phyloP scores from a whole-genome alignment of 148 eudicot genomes.

The Dysphania ambrosioides region DNA sequence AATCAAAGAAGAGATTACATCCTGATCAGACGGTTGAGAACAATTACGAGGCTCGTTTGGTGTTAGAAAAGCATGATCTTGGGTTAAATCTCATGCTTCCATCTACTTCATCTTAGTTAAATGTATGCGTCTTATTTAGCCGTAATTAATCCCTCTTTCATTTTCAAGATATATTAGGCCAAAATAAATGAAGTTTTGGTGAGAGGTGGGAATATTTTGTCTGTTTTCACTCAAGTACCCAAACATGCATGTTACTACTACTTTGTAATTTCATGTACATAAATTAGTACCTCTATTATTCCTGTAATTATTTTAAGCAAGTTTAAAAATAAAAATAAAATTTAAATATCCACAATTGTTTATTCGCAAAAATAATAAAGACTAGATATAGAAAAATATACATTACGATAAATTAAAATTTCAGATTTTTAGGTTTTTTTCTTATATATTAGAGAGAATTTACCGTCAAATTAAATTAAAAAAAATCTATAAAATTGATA shows the following conservation, averaged over 20 bases:
- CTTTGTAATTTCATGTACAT: constrained; percentile 10
- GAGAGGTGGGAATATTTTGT: not conserved
- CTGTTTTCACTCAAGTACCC: not conserved
- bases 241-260: too few relatives aligned
- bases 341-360: too few relatives aligned
- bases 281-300: not conserved
- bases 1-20: constrained; percentile 64
- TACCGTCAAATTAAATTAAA: too few relatives aligned
- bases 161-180: too few relatives aligned
- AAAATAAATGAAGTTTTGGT: not conserved
- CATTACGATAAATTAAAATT: too few relatives aligned
- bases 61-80: constrained; percentile 70
- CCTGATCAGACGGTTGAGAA: constrained; percentile 39
- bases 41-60: constrained; percentile 53
- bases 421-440: too few relatives aligned
- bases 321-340: too few relatives aligned
- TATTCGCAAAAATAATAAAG: too few relatives aligned
- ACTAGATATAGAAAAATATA: too few relatives aligned
- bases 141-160: not conserved
- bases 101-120: constrained; percentile 46
- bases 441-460: too few relatives aligned
- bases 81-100: constrained; percentile 93
- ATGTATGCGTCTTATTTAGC: not conserved
- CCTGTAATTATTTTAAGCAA: too few relatives aligned
- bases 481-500: too few relatives aligned